A percentile compares a stretch with the other conserved stretches of the same genome.
phyloP scores from a whole-genome alignment of 2,329 filamentous ascomycete species.

The Fusarium sambucinum region DNA sequence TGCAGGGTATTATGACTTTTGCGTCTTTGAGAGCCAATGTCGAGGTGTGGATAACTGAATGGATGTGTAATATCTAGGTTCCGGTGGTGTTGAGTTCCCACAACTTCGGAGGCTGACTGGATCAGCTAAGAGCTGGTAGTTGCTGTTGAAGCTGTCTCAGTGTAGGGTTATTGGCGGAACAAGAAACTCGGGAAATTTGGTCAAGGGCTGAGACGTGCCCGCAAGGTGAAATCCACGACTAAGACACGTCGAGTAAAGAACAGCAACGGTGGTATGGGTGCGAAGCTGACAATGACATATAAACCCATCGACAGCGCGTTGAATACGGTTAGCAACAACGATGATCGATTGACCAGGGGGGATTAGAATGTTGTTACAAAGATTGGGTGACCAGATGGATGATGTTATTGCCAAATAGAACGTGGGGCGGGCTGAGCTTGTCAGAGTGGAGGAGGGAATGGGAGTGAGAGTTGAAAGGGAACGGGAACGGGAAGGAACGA shows the following conservation, averaged over 20 bases:
- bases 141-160: constrained; percentile 27
- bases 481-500: constrained; percentile 37
- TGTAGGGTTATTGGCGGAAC: constrained; percentile 19
- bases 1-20: constrained; percentile 26
- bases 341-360: constrained; percentile 33
- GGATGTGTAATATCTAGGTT: constrained; percentile 30
- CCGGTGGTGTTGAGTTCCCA: constrained; percentile 23
- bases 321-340: constrained; percentile 32
- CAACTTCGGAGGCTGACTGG: constrained; percentile 22
- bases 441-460: constrained; percentile 26
- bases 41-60: constrained; percentile 21
- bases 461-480: constrained; percentile 25
- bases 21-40: constrained; percentile 30
- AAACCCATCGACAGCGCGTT: constrained; percentile 25
- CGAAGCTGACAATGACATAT: constrained; percentile 29
- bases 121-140: constrained; percentile 25
- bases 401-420: constrained; percentile 46
- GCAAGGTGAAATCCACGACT: constrained; percentile 6
- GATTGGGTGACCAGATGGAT: constrained; percentile 43
- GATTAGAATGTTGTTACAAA: constrained; percentile 31
- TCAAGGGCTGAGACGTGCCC: constrained; percentile 11
- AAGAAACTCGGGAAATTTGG: constrained; percentile 12
- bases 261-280: constrained; percentile 21
- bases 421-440: constrained; percentile 43
- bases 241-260: constrained; percentile 25